phyloP scores from a whole-genome alignment of 257 asterid species.

The Henckelia pumila region DNA sequence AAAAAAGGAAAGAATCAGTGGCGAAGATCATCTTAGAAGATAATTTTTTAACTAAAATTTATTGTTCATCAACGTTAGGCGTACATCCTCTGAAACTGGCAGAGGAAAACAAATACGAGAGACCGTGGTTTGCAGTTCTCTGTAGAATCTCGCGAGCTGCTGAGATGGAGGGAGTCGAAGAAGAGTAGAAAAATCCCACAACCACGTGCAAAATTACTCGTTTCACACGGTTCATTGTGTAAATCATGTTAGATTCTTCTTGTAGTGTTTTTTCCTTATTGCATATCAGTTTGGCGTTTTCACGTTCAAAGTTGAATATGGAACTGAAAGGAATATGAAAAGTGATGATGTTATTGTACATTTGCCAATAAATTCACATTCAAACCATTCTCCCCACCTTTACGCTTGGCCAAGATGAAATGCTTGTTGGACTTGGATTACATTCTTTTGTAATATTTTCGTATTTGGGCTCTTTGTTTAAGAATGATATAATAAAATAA shows the following conservation, averaged over 20 bases:
- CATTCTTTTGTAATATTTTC: not conserved
- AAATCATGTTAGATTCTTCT: conserved; percentile 33
- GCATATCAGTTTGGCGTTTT: conserved; percentile 18
- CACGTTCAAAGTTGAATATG: conserved; percentile 28
- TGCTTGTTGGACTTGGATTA: not conserved
- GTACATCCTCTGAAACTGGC: conserved; percentile 3
- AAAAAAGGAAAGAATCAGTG: conserved; percentile 76
- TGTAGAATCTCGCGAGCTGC: conserved; percentile 7
- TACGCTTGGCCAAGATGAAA: not conserved
- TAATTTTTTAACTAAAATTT: conserved; percentile 22
- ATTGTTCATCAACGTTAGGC: conserved; percentile 5
- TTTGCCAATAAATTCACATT: conserved; percentile 28
- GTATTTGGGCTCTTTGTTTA: not conserved
- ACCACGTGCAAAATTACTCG: conserved; percentile 28
- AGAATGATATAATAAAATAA: not conserved
- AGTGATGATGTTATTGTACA: conserved; percentile 43
- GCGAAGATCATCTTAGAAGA: conserved; percentile 71
- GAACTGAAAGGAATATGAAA: conserved; percentile 28
- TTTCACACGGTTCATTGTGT: conserved; percentile 40
- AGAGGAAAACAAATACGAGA: not conserved
- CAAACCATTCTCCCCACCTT: conserved; percentile 6
- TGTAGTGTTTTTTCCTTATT: conserved; percentile 20
- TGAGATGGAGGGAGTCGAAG: conserved; percentile 19
- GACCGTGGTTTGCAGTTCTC: not conserved
- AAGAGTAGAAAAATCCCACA: not conserved